Evolutionary conservation across 352 stramenopile species (phyloP), one percentile per base, ranked within the genome.

Genomic region (Phytophthora multivora): DNA sequence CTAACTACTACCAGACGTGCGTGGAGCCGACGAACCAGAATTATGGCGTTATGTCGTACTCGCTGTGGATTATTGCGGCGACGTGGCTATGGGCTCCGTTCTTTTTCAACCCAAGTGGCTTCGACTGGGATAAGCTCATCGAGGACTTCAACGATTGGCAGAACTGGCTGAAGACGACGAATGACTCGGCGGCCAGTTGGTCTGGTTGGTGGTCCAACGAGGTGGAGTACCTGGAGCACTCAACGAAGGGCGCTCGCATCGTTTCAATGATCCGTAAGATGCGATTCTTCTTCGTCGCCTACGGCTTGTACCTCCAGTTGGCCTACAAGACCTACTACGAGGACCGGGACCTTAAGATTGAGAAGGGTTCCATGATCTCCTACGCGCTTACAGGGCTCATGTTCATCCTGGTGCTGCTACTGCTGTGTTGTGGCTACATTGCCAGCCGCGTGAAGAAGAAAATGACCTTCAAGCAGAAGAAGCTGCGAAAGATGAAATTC

Each of bases 21-120:
- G 86, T 98, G 30, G 88, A 97, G 67, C 97, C 95, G 8, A 96
- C 90, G 23, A 97, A 98, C 53, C 91, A 97, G 63, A 98, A 99
- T 74, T 99, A 99, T 78, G 92, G 96, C 42, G 97, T 98, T 33
- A 94, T 98, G 73, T 99, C 97, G 40, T 99, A 98, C 89, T 99
- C 96, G 13, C 69, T 99, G 39, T 94, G 85, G 69, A 91, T 99
- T 30, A 98, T 98, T 54, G 95, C 92, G 76, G 83, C 69, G 18
- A 95, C 86, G 28, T 96, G 86, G 86, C 67, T 95, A 63, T 95
- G 86, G 86, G 82, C 80, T 2, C 88, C 88, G 35, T 95, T 96
- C 72, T 86, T 96, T 68, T 96, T 99, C 77, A 99, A 99, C 73
- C 97, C 97, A 21, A 96, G 98, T 39, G 98, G 95, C n/a, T 95